Evolutionary conservation across 2,329 filamentous ascomycete species (phyloP).

Genomic region (Thielaviopsis ethacetica): DNA sequence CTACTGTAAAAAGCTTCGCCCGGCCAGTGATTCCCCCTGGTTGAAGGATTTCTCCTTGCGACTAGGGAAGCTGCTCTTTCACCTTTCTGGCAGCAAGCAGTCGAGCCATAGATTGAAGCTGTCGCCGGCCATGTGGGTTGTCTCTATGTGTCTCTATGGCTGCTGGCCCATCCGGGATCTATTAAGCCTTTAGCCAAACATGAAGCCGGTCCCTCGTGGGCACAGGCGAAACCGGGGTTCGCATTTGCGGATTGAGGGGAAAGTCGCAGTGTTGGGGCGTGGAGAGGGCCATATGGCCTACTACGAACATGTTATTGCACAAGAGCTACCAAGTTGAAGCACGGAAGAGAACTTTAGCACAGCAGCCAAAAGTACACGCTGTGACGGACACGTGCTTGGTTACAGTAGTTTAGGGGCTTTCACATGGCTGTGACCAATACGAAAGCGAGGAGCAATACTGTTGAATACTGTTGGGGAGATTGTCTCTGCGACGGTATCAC

Average conservation of each 20-base stretch:
- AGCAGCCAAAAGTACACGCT: background rate
- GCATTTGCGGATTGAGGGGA: background rate
- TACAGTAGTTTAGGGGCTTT: background rate
- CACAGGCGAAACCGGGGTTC: background rate
- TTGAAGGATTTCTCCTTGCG: background rate
- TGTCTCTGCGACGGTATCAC: background rate
- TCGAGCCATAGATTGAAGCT: background rate
- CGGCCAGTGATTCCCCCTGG: background rate
- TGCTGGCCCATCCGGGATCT: background rate
- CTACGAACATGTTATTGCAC: too few species aligned
- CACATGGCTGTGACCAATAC: background rate
- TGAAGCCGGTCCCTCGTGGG: background rate
- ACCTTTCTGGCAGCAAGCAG: background rate
- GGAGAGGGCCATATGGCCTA: too few species aligned
- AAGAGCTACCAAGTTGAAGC: too few species aligned
- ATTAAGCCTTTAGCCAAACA: background rate
- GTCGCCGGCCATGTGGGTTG: background rate
- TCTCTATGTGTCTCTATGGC: background rate
- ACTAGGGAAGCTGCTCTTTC: background rate
- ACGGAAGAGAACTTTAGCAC: background rate
- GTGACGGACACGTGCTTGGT: background rate
- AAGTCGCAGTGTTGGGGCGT: background rate
- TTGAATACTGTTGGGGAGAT: background rate
- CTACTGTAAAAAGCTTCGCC: background rate
- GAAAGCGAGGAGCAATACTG: background rate